Evolutionary conservation across 2,329 filamentous ascomycete species (phyloP).

Genomic region (Claviceps capensis): DNA sequence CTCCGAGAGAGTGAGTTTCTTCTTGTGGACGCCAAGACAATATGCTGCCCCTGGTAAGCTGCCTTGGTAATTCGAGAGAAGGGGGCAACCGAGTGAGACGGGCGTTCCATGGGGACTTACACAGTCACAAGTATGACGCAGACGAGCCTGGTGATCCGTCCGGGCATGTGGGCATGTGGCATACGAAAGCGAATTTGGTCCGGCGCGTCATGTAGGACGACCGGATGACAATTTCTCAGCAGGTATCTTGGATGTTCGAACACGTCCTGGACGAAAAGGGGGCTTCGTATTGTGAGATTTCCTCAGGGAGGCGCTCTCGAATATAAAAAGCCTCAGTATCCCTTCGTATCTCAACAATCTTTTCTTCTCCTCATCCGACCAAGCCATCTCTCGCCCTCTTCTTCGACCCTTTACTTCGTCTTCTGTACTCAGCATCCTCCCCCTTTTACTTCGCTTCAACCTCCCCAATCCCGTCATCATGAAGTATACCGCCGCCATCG

Average conservation of each 20-base stretch:
- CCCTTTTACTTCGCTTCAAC: neutral
- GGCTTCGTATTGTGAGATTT: neutral
- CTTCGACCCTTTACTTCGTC: neutral
- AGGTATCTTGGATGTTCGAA: too few species aligned
- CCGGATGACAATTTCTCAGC: too few species aligned
- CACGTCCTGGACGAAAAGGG: too few species aligned
- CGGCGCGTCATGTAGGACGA: too few species aligned
- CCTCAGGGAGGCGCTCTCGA: too few species aligned
- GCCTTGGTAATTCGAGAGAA: neutral
- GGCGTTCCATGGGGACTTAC: too few species aligned
- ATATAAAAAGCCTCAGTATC: slow-evolving; percentile 2
- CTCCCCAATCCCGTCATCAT: neutral
- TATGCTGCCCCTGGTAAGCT: neutral
- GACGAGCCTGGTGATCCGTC: neutral
- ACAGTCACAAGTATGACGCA: neutral
- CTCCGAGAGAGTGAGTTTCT: neutral
- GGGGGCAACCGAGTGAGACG: neutral
- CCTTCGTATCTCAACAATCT: neutral
- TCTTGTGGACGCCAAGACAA: neutral
- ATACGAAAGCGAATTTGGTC: too few species aligned
- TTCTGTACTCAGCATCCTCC: neutral
- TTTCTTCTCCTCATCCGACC: neutral
- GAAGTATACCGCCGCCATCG: slow-evolving; percentile 4
- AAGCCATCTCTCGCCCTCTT: neutral
- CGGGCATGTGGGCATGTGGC: too few species aligned